Base-by-base conservation (phyloP, 345 rosid genomes). In the Nephelium lappaceum region DNA sequence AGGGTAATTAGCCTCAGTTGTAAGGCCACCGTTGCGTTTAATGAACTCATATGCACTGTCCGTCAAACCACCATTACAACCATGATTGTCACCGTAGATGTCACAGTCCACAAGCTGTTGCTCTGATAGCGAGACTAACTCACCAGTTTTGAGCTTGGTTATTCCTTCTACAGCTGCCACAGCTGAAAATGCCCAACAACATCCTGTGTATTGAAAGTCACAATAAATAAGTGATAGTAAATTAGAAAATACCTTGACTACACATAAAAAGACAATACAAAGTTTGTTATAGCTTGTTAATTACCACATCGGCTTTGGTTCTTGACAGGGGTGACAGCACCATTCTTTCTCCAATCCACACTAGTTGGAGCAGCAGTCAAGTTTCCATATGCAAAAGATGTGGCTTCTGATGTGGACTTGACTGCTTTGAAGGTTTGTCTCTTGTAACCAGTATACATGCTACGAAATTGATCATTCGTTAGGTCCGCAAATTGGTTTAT, bases 131-230 rank as follows among this genome's bases (percentile, higher is more conserved):
- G 93, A 86, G 42, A 84, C 25, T 51, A 91, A 74, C 23, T 81
- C 87, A 7, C 95, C 85, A 0, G 72, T 80, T 18, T 67, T 79
- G 74, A 91, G 84, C 75, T 83, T 76, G 27, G 77, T 82, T 14
- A 85, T 66, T 68, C 93, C 92, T 84, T 91, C 92, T 25, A 85
- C 81, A 11, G 91, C 92, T 71, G 92, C 93, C 66, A 86, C 84
- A 0, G 92, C 86, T 10, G 92, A 85, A 81, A 88, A 91, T 58
- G 93, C 93, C 95, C 92, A 89, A 68, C 95, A 91, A 84, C 81
- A 55, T 9, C 90, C 95, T 89, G 18, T 24, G 31, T 8, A 60
- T 61, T 11, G 31, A 69, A 31, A 21, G 24, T 67, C 51, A 23
- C 55, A 69, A 71, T 31, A 1, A 47, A 3, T 43, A 31, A 38